These are phyloP conservation scores for Cryptosporidium ryanae DNA, from an alignment of 169 alveolate genomes.

Conservation along the genomic window DNA sequence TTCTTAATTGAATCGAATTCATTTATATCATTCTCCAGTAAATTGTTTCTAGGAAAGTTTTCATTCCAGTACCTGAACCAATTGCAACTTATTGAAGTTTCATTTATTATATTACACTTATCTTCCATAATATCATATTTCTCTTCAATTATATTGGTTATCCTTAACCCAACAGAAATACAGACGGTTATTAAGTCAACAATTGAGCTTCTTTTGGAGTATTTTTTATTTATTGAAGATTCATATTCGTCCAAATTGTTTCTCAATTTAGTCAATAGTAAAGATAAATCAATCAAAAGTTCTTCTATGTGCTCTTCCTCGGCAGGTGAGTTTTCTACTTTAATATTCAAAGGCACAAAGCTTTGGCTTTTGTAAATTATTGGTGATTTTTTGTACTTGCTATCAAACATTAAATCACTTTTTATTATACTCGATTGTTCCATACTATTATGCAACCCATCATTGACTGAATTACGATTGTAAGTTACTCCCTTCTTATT, in stretches of 20 bases:
- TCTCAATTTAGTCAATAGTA: constrained; percentile 30
- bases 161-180: constrained; percentile 62
- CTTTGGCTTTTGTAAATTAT: constrained; percentile 2
- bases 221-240: not conserved
- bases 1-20: constrained; percentile 8
- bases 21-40: constrained; percentile 10
- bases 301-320: constrained; percentile 50
- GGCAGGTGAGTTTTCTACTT: not conserved
- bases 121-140: constrained; percentile 11
- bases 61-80: constrained; percentile 72
- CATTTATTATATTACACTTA: constrained; percentile 18
- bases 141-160: constrained; percentile 27
- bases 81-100: constrained; percentile 22
- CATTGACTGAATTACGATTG: not conserved
- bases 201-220: not conserved
- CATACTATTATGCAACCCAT: not conserved
- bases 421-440: not conserved
- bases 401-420: not conserved
- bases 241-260: constrained; percentile 18
- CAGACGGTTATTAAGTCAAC: constrained; percentile 47
- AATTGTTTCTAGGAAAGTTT: constrained; percentile 8
- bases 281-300: constrained; percentile 60
- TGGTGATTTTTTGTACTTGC: not conserved
- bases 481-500: too few species aligned
- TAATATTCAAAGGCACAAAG: not conserved